phyloP scores from a whole-genome alignment of 768 basidiomycete species.

The Pleurotus eryngii region DNA sequence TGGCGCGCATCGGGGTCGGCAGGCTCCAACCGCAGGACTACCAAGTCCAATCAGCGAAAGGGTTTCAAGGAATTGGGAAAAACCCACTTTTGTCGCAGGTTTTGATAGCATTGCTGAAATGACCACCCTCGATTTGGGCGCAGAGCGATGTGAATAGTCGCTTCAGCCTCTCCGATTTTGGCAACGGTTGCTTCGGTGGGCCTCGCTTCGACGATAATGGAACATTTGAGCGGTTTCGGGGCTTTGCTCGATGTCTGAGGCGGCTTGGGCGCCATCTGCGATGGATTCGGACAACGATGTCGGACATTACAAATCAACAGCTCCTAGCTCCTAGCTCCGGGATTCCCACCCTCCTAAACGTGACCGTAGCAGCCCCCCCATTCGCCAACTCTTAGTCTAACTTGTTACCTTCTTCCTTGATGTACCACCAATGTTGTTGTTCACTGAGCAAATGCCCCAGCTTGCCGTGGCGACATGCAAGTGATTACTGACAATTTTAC shows the following conservation, averaged over 20 bases:
- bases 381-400: too few relatives aligned
- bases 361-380: too few relatives aligned
- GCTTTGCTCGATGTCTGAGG: constrained; percentile 13
- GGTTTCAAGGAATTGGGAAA: background rate
- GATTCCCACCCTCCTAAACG: too few relatives aligned
- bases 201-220: constrained; percentile 20
- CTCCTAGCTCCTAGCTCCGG: too few relatives aligned
- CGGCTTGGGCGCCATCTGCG: constrained; percentile 14
- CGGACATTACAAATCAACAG: too few relatives aligned
- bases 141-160: constrained; percentile 75
- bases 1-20: constrained; percentile 69
- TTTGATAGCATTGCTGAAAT: constrained; percentile 82
- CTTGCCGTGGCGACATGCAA: too few relatives aligned
- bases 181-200: constrained; percentile 27
- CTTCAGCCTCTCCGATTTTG: constrained; percentile 38
- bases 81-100: constrained; percentile 84
- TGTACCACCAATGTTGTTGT: too few relatives aligned
- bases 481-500: too few relatives aligned
- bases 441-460: too few relatives aligned
- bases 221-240: constrained; percentile 7
- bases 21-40: constrained; percentile 72
- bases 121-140: constrained; percentile 88
- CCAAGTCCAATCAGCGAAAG: background rate
- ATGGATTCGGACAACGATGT: too few relatives aligned
- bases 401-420: too few relatives aligned